phyloP scores from a whole-genome alignment of 2,329 filamentous ascomycete species.

The Penicillium sp. region DNA sequence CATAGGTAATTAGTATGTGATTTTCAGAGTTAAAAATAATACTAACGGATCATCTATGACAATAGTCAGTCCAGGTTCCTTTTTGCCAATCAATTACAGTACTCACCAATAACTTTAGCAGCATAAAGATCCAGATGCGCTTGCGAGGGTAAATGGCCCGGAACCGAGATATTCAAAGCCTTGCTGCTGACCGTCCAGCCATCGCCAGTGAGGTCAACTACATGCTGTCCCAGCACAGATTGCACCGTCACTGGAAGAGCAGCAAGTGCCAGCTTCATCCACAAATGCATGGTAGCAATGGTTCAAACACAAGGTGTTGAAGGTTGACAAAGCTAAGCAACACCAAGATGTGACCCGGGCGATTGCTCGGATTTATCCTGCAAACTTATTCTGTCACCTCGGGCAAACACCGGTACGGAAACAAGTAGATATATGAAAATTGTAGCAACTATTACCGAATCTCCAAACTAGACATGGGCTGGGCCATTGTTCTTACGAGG shows the following conservation, averaged over 20 bases:
- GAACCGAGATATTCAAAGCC: constrained; percentile 52
- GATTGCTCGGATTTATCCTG: constrained; percentile 1
- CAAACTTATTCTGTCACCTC: not conserved
- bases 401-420: not conserved
- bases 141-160: constrained; percentile 58
- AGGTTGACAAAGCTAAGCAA: not conserved
- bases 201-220: constrained; percentile 45
- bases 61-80: not conserved
- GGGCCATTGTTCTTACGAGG: constrained; percentile 4
- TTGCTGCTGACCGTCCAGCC: constrained; percentile 49
- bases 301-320: not conserved
- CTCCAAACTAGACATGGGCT: not conserved
- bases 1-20: not conserved
- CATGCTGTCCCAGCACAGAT: constrained; percentile 25
- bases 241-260: constrained; percentile 17
- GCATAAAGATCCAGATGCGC: constrained; percentile 60
- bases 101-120: constrained; percentile 53
- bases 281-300: constrained; percentile 18
- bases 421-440: constrained; percentile 1
- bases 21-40: not conserved
- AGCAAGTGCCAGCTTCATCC: constrained; percentile 14
- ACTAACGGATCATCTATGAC: constrained; percentile 36
- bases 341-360: not conserved
- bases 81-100: not conserved
- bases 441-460: not conserved